Conservation (phyloP, 176 grass and related monocot species). For the Rhipidocladum racemiflorum region DNA sequence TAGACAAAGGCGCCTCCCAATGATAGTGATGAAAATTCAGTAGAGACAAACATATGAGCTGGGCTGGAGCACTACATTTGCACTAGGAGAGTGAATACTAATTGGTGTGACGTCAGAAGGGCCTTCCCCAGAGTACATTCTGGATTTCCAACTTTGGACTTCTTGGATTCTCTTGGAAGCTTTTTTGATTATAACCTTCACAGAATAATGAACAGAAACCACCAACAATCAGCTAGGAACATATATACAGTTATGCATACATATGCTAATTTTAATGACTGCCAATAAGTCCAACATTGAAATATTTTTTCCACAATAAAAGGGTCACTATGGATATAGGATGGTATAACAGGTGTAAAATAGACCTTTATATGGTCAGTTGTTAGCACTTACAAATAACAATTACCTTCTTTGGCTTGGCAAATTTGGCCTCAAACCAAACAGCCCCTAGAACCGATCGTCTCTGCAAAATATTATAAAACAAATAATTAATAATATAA, state of each 20-base stretch:
- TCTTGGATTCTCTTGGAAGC: slow-evolving; percentile 48
- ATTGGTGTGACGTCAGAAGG: slow-evolving; percentile 39
- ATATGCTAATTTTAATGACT: slow-evolving; percentile 14
- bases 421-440: too few species aligned
- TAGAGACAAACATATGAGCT: neutral
- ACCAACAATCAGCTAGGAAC: slow-evolving; percentile 9
- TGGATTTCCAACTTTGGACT: slow-evolving; percentile 31
- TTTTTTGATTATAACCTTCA: slow-evolving; percentile 61
- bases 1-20: neutral
- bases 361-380: slow-evolving; percentile 3
- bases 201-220: slow-evolving; percentile 16
- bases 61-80: slow-evolving; percentile 36
- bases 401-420: slow-evolving; percentile 55
- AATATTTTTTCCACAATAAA: slow-evolving; percentile 8
- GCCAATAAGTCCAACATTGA: neutral
- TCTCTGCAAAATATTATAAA: too few species aligned
- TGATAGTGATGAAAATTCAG: slow-evolving; percentile 1
- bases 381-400: neutral
- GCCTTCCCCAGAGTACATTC: slow-evolving; percentile 26
- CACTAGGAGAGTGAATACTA: slow-evolving; percentile 41
- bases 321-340: neutral
- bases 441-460: too few species aligned
- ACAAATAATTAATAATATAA: too few species aligned
- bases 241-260: neutral
- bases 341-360: neutral